These are phyloP conservation scores for Teratosphaeria epicoccoides DNA, from an alignment of 2,329 filamentous ascomycete genomes.

Conservation along the genomic window DNA sequence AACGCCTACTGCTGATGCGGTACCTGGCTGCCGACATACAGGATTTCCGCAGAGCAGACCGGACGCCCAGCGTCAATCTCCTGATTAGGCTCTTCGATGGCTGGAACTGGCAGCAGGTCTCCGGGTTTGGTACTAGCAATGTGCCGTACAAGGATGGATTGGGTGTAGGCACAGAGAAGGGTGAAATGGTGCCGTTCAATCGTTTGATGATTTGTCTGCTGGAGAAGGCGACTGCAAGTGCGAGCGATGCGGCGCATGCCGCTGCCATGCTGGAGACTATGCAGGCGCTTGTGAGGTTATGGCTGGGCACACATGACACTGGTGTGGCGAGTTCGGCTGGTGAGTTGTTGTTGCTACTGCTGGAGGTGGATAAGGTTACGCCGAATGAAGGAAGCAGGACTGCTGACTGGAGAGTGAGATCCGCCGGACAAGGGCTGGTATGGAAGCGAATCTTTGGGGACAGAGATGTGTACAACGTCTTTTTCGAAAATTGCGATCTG, in stretches of 20 bases:
- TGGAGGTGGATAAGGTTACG: constrained; percentile 37
- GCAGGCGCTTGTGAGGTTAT: constrained; percentile 44
- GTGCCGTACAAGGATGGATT: constrained; percentile 46
- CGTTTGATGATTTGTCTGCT: constrained; percentile 45
- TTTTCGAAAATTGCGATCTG: constrained; percentile 47
- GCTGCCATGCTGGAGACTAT: constrained; percentile 47
- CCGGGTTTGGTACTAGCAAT: constrained; percentile 6
- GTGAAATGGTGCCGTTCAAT: constrained; percentile 40
- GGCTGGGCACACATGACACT: constrained; percentile 47
- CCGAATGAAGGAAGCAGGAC: constrained; percentile 8
- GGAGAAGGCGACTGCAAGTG: constrained; percentile 42
- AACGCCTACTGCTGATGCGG: constrained; percentile 29
- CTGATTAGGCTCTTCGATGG: constrained; percentile 37
- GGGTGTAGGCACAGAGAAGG: constrained; percentile 26
- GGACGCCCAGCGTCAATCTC: constrained; percentile 44
- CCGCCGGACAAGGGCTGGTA: constrained; percentile 41
- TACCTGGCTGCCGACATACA: constrained; percentile 42
- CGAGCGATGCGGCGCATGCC: constrained; percentile 47
- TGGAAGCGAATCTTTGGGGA: constrained; percentile 55
- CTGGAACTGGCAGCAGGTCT: constrained; percentile 9
- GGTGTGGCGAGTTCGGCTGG: constrained; percentile 46
- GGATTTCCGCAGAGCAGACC: constrained; percentile 43
- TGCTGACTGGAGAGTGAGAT: not conserved
- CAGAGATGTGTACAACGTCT: constrained; percentile 44
- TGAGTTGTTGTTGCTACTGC: constrained; percentile 41